Percentiles rank a stretch among this genome's conserved stretches.
Evolutionary conservation across 257 asterid species (phyloP).

Genomic region (Avicennia marina): DNA sequence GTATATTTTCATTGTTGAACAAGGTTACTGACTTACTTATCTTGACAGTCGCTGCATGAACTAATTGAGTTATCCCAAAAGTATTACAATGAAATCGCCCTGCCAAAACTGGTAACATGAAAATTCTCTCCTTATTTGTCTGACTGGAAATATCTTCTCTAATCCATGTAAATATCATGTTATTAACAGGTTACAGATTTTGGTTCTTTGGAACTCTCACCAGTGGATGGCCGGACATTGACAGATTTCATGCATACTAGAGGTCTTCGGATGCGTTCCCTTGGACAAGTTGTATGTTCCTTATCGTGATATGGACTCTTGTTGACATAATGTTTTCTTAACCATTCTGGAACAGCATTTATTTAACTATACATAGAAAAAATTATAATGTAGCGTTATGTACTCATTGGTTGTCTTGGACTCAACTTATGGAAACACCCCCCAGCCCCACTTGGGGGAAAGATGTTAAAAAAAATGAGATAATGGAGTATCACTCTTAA

Average conservation of each 20-base stretch:
- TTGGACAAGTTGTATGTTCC: conserved; percentile 90
- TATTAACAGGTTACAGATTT: conserved; percentile 87
- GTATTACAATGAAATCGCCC: conserved; percentile 81
- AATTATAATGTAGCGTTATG: not conserved
- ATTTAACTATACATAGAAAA: not conserved
- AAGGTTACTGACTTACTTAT: conserved; percentile 28
- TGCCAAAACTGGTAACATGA: conserved; percentile 80
- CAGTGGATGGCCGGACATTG: conserved; percentile 95
- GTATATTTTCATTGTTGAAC: conserved; percentile 12
- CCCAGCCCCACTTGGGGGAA: too few species aligned
- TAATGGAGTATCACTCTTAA: too few species aligned
- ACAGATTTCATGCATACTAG: conserved; percentile 99
- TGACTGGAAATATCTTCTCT: conserved; percentile 18
- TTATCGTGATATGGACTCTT: conserved; percentile 6
- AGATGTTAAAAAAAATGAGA: too few species aligned
- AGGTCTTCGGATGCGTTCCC: conserved; percentile 98
- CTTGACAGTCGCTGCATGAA: conserved; percentile 73
- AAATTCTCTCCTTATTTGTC: conserved; percentile 8
- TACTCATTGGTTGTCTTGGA: not conserved
- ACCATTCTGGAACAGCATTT: not conserved
- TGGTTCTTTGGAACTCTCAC: conserved; percentile 98
- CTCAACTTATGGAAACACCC: not conserved
- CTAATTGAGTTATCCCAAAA: conserved; percentile 64
- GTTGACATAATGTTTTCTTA: conserved; percentile 1
- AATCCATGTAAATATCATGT: conserved; percentile 16